Percentiles rank a stretch among this genome's conserved stretches.
Evolutionary conservation across 2,329 filamentous ascomycete genomes (phyloP).

Genomic region (Nectriaceae sp.): DNA sequence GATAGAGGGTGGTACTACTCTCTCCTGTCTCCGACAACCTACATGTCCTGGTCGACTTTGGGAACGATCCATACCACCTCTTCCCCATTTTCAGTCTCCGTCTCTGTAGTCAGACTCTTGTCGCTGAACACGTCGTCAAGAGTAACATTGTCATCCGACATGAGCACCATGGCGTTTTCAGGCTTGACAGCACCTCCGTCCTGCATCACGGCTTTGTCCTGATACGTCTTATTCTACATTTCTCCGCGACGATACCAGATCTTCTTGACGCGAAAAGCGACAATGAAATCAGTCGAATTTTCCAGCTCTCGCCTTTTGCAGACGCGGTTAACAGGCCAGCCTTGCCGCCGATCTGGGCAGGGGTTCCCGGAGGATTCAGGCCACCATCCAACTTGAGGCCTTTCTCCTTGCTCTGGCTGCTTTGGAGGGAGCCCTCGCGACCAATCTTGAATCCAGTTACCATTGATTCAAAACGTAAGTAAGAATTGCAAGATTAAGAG

Average conservation of each 20-base stretch:
- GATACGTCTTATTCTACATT: background rate
- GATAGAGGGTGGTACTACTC: background rate
- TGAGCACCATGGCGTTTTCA: background rate
- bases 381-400: background rate
- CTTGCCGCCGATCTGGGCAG: background rate
- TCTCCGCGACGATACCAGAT: background rate
- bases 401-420: background rate
- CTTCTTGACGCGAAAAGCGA: constrained; percentile 3
- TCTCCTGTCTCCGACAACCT: background rate
- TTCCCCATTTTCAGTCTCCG: constrained; percentile 1
- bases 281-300: background rate
- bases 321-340: background rate
- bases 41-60: background rate
- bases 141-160: constrained; percentile 4
- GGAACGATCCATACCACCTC: background rate
- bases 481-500: background rate
- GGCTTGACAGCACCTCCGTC: background rate
- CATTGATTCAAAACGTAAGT: background rate
- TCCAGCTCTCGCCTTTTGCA: background rate
- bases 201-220: constrained; percentile 3
- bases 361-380: background rate
- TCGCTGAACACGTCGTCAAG: constrained; percentile 1
- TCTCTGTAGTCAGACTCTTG: background rate
- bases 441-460: constrained; percentile 8
- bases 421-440: background rate